Evolutionary conservation across 768 basidiomycete genomes (phyloP), one percentile per base, ranked within the genome.

Genomic region (Dentipellis fragilis): DNA sequence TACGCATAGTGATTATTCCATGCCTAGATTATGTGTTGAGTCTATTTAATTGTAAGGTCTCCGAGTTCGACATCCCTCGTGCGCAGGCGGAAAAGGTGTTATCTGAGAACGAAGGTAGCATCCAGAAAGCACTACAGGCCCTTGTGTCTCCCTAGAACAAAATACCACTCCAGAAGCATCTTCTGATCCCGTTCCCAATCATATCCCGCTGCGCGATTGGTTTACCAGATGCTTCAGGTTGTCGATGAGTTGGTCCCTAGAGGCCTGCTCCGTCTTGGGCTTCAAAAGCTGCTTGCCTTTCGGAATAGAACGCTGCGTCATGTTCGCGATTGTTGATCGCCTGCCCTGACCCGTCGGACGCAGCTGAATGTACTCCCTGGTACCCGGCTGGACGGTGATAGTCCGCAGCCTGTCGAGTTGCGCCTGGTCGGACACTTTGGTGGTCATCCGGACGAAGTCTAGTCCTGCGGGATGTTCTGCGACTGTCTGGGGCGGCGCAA

Each of bases 31-130:
- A 10, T 39, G 8, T 19, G 14, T 14, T 37, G 46, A 51, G 21
- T 54, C 29, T 29, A 38, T 22, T 3, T 50, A 12, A 11, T n/a
- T n/a, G 35, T 42, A 42, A 85, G 84, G 73, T 84, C 10, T 72
- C 75, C 58, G 84, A 87, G 68, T 78, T 87, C 55, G 85, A 86
- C 60, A 77, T 84, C 52, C 64, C 82, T 1, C 74, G 78, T 50
- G 60, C 69, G 4, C 78, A 80, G 58, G 84, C 83, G 0, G 85
- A 87, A 63, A 81, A 77, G 59, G 72, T 75, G 1, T 69, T 87
- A 4, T 61, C 66, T 17, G 79, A 81, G 47, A 73, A 82, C 59
- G 71, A 73, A 8, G 82, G 78, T 19, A 77, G 84, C 59, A 50
- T 86, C 1, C 61, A 59, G 7, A 79, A 80, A 62, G 74, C 83